Evolutionary conservation across 495 filamentous ascomycete species (phyloP).

Genomic region (Tuber microsphaerosporum): DNA sequence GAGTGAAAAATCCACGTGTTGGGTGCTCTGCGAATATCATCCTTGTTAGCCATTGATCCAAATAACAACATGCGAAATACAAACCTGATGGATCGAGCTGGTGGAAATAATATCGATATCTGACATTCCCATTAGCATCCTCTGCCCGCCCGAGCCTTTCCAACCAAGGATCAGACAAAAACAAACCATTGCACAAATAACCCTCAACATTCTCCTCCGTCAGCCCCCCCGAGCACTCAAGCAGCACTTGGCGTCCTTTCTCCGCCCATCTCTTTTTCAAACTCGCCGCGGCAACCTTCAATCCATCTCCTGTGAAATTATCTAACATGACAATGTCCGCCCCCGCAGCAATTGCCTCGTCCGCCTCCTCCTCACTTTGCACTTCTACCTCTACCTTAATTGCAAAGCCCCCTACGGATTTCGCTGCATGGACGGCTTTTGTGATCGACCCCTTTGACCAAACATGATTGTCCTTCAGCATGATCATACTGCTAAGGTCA

Average conservation of each 20-base stretch:
- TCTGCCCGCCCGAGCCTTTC: not conserved
- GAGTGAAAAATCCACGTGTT: slow-evolving; percentile 88
- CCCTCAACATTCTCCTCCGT: slow-evolving; percentile 71
- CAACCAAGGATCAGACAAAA: not conserved
- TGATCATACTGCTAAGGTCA: slow-evolving; percentile 88
- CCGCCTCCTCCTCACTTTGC: slow-evolving; percentile 73
- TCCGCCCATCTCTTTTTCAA: slow-evolving; percentile 70
- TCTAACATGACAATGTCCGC: slow-evolving; percentile 97
- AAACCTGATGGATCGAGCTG: slow-evolving; percentile 86
- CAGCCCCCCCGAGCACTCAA: slow-evolving; percentile 89
- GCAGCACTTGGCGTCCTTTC: slow-evolving; percentile 57
- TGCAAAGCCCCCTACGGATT: slow-evolving; percentile 75
- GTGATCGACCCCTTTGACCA: slow-evolving; percentile 82
- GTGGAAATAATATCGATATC: slow-evolving; percentile 94
- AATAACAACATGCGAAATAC: not conserved
- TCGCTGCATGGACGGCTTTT: slow-evolving; percentile 72
- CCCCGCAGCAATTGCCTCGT: slow-evolving; percentile 82
- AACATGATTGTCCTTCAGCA: slow-evolving; percentile 98
- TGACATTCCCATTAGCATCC: slow-evolving; percentile 30
- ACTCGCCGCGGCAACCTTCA: slow-evolving; percentile 60
- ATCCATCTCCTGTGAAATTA: slow-evolving; percentile 74
- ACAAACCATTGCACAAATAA: slow-evolving; percentile 67
- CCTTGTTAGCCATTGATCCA: slow-evolving; percentile 19
- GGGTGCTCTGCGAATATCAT: slow-evolving; percentile 49
- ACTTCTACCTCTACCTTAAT: slow-evolving; percentile 96